These are phyloP conservation scores for Leccinum truebloodii DNA, from an alignment of 768 basidiomycete genomes.

Conservation along the genomic window DNA sequence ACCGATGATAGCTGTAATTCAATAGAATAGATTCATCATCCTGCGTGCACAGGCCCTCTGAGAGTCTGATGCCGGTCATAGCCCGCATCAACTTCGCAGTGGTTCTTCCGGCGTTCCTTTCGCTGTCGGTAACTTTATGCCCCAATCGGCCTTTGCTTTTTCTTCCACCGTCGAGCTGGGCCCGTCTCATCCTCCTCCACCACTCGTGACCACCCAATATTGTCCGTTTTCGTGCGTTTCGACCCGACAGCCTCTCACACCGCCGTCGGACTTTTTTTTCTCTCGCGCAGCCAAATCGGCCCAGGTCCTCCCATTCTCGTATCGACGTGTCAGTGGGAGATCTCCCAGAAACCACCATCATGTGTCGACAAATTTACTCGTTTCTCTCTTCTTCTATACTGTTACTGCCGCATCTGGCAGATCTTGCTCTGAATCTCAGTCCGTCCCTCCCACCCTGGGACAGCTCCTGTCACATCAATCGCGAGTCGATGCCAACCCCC, in stretches of 20 bases:
- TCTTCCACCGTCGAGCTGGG: constrained; percentile 5
- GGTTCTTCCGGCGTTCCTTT: constrained; percentile 28
- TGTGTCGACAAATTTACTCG: constrained; percentile 15
- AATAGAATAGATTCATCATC: constrained; percentile 18
- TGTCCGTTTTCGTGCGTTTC: constrained; percentile 2
- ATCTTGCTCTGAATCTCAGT: constrained; percentile 20
- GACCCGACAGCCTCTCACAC: constrained; percentile 22
- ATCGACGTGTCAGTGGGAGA: constrained; percentile 12
- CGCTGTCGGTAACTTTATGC: constrained; percentile 31
- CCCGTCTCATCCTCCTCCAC: constrained; percentile 1
- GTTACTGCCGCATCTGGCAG: constrained; percentile 17
- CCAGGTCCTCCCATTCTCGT: constrained; percentile 1
- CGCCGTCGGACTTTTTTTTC: constrained; percentile 12
- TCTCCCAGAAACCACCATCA: constrained; percentile 17
- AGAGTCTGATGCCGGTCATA: constrained; percentile 21
- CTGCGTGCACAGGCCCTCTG: constrained; percentile 10
- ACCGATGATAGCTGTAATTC: constrained; percentile 27
- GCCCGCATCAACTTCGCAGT: constrained; percentile 24
- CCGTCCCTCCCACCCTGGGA: constrained; percentile 20
- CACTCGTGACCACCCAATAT: neutral
- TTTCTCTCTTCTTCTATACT: constrained; percentile 4
- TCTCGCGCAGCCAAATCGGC: constrained; percentile 24
- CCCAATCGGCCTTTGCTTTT: constrained; percentile 15
- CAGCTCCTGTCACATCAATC: constrained; percentile 24
- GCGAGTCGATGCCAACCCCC: constrained; percentile 9